phyloP scores from a whole-genome alignment of 177 flowering plant species.

The Tripterygium wilfordii region DNA sequence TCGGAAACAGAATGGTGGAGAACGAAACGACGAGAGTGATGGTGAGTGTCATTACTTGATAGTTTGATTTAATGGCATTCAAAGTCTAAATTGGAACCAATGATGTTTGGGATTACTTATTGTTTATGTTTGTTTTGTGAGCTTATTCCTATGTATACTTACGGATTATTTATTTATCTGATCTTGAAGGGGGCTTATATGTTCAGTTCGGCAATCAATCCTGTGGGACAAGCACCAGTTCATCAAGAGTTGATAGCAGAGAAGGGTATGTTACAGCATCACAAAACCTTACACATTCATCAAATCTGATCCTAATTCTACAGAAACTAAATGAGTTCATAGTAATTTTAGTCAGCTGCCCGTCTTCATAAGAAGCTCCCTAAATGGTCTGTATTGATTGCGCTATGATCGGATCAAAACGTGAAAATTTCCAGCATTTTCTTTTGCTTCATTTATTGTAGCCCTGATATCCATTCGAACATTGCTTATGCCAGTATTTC shows the following conservation, averaged over 20 bases:
- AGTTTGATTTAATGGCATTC: no score
- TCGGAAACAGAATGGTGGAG: slow-evolving; percentile 30
- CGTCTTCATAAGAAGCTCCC: no score
- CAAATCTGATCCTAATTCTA: no score
- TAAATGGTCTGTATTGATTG: no score
- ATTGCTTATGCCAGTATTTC: no score
- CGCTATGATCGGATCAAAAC: no score
- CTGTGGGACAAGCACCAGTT: slow-evolving; percentile 12
- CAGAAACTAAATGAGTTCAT: no score
- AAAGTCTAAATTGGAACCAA: no score
- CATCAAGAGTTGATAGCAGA: slow-evolving; percentile 16
- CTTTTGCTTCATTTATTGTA: not conserved
- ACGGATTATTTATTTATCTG: not conserved
- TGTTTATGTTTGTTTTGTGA: not conserved
- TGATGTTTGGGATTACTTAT: not conserved
- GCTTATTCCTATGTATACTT: not conserved
- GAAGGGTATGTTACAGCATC: slow-evolving; percentile 20
- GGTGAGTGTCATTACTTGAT: slow-evolving; percentile 24
- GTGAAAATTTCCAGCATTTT: no score
- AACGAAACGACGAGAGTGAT: slow-evolving; percentile 33
- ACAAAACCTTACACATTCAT: no score
- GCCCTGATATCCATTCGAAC: no score
- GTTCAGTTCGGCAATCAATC: slow-evolving; percentile 17
- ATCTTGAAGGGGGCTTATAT: slow-evolving; percentile 23
- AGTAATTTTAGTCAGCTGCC: no score